Percentiles rank a stretch among this genome's conserved stretches.
phyloP scores from a whole-genome alignment of 2,329 filamentous ascomycete species.

The Rugonectria rugulosa region DNA sequence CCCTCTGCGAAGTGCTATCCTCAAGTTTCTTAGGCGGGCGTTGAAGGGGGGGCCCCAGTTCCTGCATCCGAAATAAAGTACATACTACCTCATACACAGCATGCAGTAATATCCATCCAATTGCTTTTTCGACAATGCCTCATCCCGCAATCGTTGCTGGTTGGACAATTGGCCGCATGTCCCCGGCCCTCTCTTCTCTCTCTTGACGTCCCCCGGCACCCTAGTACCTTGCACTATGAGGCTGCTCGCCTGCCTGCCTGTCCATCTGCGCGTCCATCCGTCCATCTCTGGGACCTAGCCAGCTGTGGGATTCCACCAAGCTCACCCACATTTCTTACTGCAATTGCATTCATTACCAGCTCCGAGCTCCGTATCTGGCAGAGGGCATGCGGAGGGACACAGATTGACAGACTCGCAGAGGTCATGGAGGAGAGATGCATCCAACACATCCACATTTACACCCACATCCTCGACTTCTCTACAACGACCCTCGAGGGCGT shows the following conservation, averaged over 20 bases:
- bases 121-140: slow-evolving; percentile 33
- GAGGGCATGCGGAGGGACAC: too few species aligned
- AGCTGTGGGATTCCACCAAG: slow-evolving; percentile 30
- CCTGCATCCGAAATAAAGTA: slow-evolving; percentile 34
- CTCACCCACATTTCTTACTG: too few species aligned
- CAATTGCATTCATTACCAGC: too few species aligned
- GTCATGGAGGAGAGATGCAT: slow-evolving; percentile 9
- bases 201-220: slow-evolving; percentile 32
- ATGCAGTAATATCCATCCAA: too few species aligned
- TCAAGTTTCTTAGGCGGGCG: slow-evolving; percentile 3
- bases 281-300: too few species aligned
- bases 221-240: slow-evolving; percentile 28
- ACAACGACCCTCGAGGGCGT: slow-evolving; percentile 6
- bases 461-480: slow-evolving; percentile 9
- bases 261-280: too few species aligned
- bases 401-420: slow-evolving; percentile 24
- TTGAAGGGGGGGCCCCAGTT: slow-evolving; percentile 35
- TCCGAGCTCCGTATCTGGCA: too few species aligned
- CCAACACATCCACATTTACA: slow-evolving; percentile 5
- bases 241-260: slow-evolving; percentile 23
- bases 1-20: too few species aligned
- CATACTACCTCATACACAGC: slow-evolving; percentile 31
- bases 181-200: slow-evolving; percentile 32
- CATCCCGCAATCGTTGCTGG: slow-evolving; percentile 27
- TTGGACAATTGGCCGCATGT: slow-evolving; percentile 44